Evolutionary conservation across 305 asterid species (phyloP).

Genomic region (Caryopteris hybrid): DNA sequence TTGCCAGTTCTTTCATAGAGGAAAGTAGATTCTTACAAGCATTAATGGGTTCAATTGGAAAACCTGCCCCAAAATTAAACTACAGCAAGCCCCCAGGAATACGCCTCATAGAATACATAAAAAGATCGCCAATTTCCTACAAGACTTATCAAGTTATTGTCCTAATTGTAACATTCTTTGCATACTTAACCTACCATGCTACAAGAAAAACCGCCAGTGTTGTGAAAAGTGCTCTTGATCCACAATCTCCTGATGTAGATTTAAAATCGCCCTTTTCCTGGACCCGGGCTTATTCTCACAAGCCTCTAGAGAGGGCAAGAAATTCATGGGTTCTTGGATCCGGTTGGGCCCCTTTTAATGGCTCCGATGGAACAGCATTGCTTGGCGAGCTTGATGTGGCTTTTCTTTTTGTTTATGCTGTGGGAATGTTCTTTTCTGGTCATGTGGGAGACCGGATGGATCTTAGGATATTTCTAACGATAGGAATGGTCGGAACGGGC

Average conservation of each 20-base stretch:
- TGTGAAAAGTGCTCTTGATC: conserved; percentile 88
- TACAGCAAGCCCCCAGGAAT: conserved; percentile 65
- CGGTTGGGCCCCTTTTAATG: conserved; percentile 88
- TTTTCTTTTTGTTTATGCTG: conserved; percentile 75
- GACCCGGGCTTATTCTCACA: conserved; percentile 36
- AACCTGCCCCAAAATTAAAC: conserved; percentile 21
- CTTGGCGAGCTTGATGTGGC: conserved; percentile 90
- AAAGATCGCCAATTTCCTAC: conserved; percentile 59
- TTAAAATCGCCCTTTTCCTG: conserved; percentile 27
- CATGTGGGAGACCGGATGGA: conserved; percentile 86
- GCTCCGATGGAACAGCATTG: conserved; percentile 62
- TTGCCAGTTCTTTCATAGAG: no score
- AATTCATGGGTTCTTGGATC: conserved; percentile 37
- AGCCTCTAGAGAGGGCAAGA: conserved; percentile 21
- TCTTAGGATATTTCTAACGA: conserved; percentile 67
- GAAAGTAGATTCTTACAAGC: no score
- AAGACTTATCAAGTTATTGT: conserved; percentile 68
- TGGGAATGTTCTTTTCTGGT: conserved; percentile 91
- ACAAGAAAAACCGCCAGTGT: conserved; percentile 89
- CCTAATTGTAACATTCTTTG: conserved; percentile 70
- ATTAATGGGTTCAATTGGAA: conserved; percentile 56
- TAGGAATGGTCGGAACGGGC: conserved; percentile 94
- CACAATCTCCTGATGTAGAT: conserved; percentile 48
- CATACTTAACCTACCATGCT: conserved; percentile 78
- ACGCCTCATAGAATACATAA: conserved; percentile 44